Base-by-base conservation (phyloP, 768 basidiomycete genomes). In the Lactarius sp. region DNA sequence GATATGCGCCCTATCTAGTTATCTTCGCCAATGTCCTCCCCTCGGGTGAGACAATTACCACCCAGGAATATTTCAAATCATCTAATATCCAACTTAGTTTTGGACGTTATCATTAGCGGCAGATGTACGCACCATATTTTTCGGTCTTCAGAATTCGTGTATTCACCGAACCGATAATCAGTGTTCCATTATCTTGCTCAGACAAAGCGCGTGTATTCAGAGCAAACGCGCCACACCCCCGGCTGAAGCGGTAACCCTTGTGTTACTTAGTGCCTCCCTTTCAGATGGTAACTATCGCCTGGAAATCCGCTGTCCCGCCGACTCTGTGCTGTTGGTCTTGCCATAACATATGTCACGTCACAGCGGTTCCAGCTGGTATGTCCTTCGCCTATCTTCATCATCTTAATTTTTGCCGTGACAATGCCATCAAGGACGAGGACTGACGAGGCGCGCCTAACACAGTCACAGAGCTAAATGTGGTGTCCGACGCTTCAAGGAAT, bases 281-380 rank as follows among this genome's bases (percentile, higher is more conserved):
- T 27, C 3, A 1, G 31, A 47, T 51, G 33, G 51, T 51, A 2
- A 42, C 14, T n/a, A 27, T 56, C 4, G 37, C 52, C 39, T 62
- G 54, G 54, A 54, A 62, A 56, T 56, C 61, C 27, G 61, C 61
- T 44, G 13, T 56, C 39, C 61, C 55, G 10, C 61, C 61, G 6
- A 56, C 61, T 22, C 39, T 62, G 12, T 22, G 7, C 39, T 12
- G 6, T 27, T n/a, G 16, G 27, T 16, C 0, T 62, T 18, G 16
- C 42, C 3, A 12, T 44, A 34, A 44, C 37, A 16, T 62, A 44
- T 6, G 18, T 56, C n/a, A 3, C 34, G 20, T 56, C 37, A 0
- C 33, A 39, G 2, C 46, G 4, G 20, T 2, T 27, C 33, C 42
- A 16, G 12, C 46, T 33, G 22, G 61, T 59, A 22, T 2, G 27